Conservation (phyloP, 139 green algal species). For the Coelastrella sp. region DNA sequence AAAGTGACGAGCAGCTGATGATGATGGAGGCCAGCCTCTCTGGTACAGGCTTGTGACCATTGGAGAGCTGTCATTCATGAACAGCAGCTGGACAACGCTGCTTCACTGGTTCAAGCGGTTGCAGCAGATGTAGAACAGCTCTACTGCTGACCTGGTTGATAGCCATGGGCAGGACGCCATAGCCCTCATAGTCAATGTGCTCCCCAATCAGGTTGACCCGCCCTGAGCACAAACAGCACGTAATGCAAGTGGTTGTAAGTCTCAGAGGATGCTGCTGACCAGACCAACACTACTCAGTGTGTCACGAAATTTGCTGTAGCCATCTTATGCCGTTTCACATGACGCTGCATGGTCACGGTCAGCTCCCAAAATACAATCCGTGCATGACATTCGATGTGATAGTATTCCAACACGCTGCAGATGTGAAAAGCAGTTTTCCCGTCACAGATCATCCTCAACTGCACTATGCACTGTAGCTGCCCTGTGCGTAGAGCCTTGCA, state of each 20-base stretch:
- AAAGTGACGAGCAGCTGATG: no score
- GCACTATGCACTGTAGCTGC: background rate
- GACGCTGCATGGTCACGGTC: no score
- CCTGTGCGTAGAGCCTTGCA: background rate
- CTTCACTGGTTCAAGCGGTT: no score
- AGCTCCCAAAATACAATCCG: no score
- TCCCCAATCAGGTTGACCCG: constrained; percentile 99
- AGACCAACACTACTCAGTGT: background rate
- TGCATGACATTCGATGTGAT: no score
- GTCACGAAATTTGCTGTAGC: no score
- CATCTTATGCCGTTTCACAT: no score
- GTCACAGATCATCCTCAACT: background rate
- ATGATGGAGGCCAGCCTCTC: no score
- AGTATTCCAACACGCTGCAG: no score
- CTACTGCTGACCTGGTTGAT: constrained; percentile 78
- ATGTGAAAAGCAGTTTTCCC: no score
- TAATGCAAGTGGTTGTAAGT: background rate
- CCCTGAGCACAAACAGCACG: constrained; percentile 68
- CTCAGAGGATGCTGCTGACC: background rate
- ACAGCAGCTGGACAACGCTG: no score
- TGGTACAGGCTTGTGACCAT: background rate
- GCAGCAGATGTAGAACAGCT: background rate
- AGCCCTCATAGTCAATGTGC: constrained; percentile 99
- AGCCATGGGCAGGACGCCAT: constrained; percentile 98
- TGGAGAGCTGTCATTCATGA: background rate